phyloP scores from a whole-genome alignment of 2,329 filamentous ascomycete species.

The Cephalotrichum gorgonifer region DNA sequence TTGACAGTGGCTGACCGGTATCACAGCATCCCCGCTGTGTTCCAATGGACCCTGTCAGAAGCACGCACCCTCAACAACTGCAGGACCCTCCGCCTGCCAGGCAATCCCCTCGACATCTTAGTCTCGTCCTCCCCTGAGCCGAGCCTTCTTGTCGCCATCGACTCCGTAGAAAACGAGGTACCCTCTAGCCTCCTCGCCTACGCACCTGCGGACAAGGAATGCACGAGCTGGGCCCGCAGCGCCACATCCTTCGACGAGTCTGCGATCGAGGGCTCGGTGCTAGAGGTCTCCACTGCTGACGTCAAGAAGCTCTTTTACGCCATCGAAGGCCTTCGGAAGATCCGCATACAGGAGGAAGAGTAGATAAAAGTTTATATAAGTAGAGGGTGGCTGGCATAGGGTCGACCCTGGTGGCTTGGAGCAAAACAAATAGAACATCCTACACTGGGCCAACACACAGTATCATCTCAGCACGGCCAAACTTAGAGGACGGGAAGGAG shows the following conservation, averaged over 20 bases:
- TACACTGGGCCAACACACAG: too few species aligned
- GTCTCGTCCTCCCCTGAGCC: conserved; percentile 14
- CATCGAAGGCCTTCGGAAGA: conserved; percentile 37
- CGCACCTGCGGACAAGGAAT: not conserved
- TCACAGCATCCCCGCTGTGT: conserved; percentile 47
- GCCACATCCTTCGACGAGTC: conserved; percentile 9
- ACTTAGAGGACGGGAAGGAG: too few species aligned
- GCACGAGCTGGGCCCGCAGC: not conserved
- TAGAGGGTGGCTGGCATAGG: too few species aligned
- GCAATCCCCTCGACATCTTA: conserved; percentile 52
- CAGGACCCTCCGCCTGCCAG: conserved; percentile 40
- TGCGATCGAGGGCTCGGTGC: conserved; percentile 13
- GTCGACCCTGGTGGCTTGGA: too few species aligned
- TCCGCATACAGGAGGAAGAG: conserved; percentile 14
- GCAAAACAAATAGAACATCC: too few species aligned
- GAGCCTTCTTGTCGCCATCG: conserved; percentile 28
- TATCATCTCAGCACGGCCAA: too few species aligned
- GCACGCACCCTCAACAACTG: conserved; percentile 38
- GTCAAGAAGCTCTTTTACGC: conserved; percentile 33
- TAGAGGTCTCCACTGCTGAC: conserved; percentile 25
- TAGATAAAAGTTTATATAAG: conserved; percentile 3
- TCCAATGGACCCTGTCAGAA: conserved; percentile 46
- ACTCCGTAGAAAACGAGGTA: conserved; percentile 19
- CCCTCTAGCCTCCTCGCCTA: conserved; percentile 11
- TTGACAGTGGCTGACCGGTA: not conserved